Conservation (phyloP, 106 monocot species). For the Acanthochlamys bracteata region DNA sequence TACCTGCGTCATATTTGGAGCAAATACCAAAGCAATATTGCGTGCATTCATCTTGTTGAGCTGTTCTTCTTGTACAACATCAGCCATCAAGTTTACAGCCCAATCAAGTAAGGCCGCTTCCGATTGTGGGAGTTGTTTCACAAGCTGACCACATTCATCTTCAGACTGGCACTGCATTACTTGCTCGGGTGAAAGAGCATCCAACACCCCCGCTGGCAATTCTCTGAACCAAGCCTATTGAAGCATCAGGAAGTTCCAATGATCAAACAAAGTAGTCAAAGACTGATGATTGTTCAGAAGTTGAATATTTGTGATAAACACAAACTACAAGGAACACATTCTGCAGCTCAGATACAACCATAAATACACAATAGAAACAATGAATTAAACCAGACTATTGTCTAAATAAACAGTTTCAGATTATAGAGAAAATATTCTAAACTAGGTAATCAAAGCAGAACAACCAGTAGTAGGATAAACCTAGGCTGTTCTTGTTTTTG, state of each 20-base stretch:
- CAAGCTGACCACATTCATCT: slow-evolving; percentile 41
- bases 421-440: too few relatives aligned
- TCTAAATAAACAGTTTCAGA: too few relatives aligned
- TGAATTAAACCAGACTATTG: too few relatives aligned
- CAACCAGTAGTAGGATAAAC: too few relatives aligned
- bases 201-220: slow-evolving; percentile 59
- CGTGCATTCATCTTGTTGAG: slow-evolving; percentile 70
- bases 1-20: slow-evolving; percentile 73
- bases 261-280: slow-evolving; percentile 25
- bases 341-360: too few relatives aligned
- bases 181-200: slow-evolving; percentile 40
- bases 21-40: slow-evolving; percentile 63
- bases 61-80: slow-evolving; percentile 51
- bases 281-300: too few relatives aligned
- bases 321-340: too few relatives aligned
- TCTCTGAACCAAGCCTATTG: slow-evolving; percentile 73
- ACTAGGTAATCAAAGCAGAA: too few relatives aligned
- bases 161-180: slow-evolving; percentile 70
- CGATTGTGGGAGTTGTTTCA: slow-evolving; percentile 41
- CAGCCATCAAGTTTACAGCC: slow-evolving; percentile 76
- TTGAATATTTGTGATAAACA: too few relatives aligned
- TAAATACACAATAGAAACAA: too few relatives aligned
- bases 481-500: too few relatives aligned
- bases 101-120: slow-evolving; percentile 55
- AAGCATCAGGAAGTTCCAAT: background rate